A percentile compares a stretch with the other conserved stretches of the same genome.
Evolutionary conservation across 352 stramenopile genomes (phyloP).

Genomic region (Phytophthora multivora): DNA sequence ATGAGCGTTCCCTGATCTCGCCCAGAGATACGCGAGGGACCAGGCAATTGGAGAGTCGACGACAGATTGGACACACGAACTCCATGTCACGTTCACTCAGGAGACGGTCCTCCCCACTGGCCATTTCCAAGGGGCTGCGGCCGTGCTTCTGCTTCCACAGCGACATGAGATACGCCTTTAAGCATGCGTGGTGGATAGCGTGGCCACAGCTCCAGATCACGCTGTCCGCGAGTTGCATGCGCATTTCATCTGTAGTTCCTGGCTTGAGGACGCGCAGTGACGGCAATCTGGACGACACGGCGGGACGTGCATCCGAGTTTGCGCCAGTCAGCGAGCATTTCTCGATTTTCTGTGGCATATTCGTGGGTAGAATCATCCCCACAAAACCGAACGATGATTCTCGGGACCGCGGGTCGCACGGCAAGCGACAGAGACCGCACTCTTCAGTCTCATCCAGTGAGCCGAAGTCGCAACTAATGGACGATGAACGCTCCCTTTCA

Average conservation of each 20-base stretch:
- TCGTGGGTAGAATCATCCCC: conserved; percentile 70
- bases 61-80: conserved; percentile 81
- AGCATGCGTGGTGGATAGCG: conserved; percentile 65
- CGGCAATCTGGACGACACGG: conserved; percentile 24
- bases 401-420: conserved; percentile 44
- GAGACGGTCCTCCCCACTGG: conserved; percentile 61
- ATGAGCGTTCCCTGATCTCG: conserved; percentile 16
- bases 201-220: conserved; percentile 80
- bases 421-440: conserved; percentile 67
- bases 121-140: conserved; percentile 45
- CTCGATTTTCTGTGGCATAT: conserved; percentile 47
- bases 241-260: conserved; percentile 34
- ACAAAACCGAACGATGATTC: conserved; percentile 70
- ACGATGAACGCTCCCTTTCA: conserved; percentile 20
- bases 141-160: conserved; percentile 68
- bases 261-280: conserved; percentile 36
- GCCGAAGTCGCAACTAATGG: conserved; percentile 23
- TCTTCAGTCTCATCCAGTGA: conserved; percentile 45
- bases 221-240: conserved; percentile 46
- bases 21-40: conserved; percentile 47
- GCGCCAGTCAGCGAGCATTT: conserved; percentile 3
- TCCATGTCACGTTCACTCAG: conserved; percentile 72
- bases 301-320: conserved; percentile 8
- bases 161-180: conserved; percentile 72
- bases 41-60: conserved; percentile 76